phyloP scores from a whole-genome alignment of 2,329 filamentous ascomycete species.

The Ceratocystis destructans region DNA sequence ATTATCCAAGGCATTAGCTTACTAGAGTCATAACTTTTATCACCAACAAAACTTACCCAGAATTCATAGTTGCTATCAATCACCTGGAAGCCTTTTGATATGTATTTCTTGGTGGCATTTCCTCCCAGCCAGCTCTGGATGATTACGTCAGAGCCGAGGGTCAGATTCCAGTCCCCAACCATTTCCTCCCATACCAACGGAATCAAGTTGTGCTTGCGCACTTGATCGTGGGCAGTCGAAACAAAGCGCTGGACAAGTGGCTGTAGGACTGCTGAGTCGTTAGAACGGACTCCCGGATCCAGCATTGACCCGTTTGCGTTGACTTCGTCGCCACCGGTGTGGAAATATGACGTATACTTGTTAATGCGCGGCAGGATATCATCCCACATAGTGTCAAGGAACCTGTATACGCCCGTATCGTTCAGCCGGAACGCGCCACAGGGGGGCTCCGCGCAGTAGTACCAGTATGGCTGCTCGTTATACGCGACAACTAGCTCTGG shows the following conservation, averaged over 20 bases:
- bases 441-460: slow-evolving; percentile 49
- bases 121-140: slow-evolving; percentile 67
- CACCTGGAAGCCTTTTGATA: slow-evolving; percentile 51
- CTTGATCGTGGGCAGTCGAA: slow-evolving; percentile 51
- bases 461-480: slow-evolving; percentile 41
- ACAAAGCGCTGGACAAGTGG: slow-evolving; percentile 70
- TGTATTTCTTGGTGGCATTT: slow-evolving; percentile 45
- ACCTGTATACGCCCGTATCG: slow-evolving; percentile 52
- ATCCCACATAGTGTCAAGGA: slow-evolving; percentile 57
- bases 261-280: slow-evolving; percentile 48
- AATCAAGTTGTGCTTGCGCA: slow-evolving; percentile 49
- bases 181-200: slow-evolving; percentile 87
- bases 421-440: slow-evolving; percentile 66
- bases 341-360: slow-evolving; percentile 62
- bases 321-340: slow-evolving; percentile 79
- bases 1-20: slow-evolving; percentile 20
- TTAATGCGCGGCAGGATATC: slow-evolving; percentile 61
- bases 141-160: slow-evolving; percentile 54
- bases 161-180: slow-evolving; percentile 63
- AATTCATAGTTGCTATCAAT: slow-evolving; percentile 64
- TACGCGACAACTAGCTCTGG: slow-evolving; percentile 60
- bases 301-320: slow-evolving; percentile 61
- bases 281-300: slow-evolving; percentile 58
- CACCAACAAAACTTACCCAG: slow-evolving; percentile 42
- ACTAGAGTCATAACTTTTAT: background rate